These are phyloP conservation scores for Lyophyllum atratum DNA, from an alignment of 768 basidiomycete genomes.

Conservation along the genomic window DNA sequence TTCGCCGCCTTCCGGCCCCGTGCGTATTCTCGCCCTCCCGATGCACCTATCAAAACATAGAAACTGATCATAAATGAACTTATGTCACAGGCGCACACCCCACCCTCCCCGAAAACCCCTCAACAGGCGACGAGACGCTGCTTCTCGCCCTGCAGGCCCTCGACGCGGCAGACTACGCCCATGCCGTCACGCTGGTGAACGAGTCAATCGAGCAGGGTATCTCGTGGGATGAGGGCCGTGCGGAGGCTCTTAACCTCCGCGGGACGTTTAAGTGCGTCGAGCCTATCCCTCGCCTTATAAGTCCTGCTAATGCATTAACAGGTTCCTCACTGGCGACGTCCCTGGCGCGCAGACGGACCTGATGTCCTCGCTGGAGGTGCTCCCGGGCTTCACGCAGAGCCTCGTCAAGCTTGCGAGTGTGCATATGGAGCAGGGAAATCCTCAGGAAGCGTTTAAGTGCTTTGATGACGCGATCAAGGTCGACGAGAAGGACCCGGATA, in stretches of 20 bases:
- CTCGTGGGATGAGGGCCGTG: conserved; percentile 71
- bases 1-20: conserved; percentile 95
- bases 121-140: conserved; percentile 83
- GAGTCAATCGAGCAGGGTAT: conserved; percentile 89
- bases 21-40: conserved; percentile 32
- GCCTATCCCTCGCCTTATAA: background rate
- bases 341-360: conserved; percentile 83
- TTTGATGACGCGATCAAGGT: conserved; percentile 88
- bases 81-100: conserved; percentile 59
- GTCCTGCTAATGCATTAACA: conserved; percentile 25
- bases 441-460: conserved; percentile 80
- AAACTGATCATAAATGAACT: background rate
- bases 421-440: conserved; percentile 92
- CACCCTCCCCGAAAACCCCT: conserved; percentile 69
- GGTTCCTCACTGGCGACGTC: conserved; percentile 88
- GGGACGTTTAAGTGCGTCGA: conserved; percentile 93
- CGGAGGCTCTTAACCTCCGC: conserved; percentile 88
- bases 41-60: background rate
- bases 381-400: conserved; percentile 77
- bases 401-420: conserved; percentile 97
- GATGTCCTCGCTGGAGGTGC: conserved; percentile 68
- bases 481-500: conserved; percentile 87
- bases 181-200: conserved; percentile 76
- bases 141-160: conserved; percentile 81
- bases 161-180: conserved; percentile 79